Evolutionary conservation across 2,329 filamentous ascomycete species (phyloP), one percentile per base, ranked within the genome.

Genomic region (Cladosporium colombiae): DNA sequence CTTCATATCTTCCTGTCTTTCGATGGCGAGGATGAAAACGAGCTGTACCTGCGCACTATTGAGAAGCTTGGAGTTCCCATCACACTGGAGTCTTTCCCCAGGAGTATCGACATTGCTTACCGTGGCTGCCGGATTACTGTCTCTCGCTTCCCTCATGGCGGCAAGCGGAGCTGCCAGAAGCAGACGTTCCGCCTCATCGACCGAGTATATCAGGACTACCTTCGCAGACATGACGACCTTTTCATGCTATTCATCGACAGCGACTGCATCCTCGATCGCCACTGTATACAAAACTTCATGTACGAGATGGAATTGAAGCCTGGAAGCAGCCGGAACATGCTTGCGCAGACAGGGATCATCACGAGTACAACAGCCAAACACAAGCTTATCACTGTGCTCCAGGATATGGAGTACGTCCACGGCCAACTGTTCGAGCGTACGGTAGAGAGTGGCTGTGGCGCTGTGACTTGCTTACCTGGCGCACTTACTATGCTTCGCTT

Each of bases 261-360:
- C 0, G 94, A 98, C 77, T 98, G 95, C 78, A 95, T 97, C 68
- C 83, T 98, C 59, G 94, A 98, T 81, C 87, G 88, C 66, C 88
- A 93, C 49, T 98, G 94, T 76, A 86, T 98, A 67, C 94, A 97
- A 76, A 98, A 97, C 78, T 98, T 98, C 79, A 91, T 98, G 81
- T 97, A 95, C 78, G 94, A 98, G 76, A 98, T 98, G 95, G 93
- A 98, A 78, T 83, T 98, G 67, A 97, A 94, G 78, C 94, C 94
- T 0, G 93, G 93, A 64, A 96, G 93, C 80, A 88, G 91, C 75
- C 88, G 89, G 75, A 92, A 96, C 76, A 97, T 97, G 92, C 84
- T 98, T 74, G 94, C 94, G 62, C 97, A 97, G 92, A 98, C 94
- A 16, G 94, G 94, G 35, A 91, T 98, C 74, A 98, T 98, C 74